Conservation (phyloP, 106 monocot species). For the Alisma plantagoaquatica region DNA sequence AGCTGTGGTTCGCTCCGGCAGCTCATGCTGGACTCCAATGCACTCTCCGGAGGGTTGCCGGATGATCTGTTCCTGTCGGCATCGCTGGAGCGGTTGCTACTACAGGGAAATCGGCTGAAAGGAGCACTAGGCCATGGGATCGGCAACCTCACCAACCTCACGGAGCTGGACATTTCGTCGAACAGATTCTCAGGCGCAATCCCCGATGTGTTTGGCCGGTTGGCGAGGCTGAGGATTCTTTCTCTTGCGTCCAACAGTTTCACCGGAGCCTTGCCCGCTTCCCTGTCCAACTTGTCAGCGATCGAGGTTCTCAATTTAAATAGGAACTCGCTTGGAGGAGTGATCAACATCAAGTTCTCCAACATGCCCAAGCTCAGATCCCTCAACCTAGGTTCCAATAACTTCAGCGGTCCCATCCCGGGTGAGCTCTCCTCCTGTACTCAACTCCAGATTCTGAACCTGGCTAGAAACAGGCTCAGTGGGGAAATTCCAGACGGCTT, state of each 20-base stretch:
- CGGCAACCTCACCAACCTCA: slow-evolving; percentile 58
- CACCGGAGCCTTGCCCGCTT: slow-evolving; percentile 45
- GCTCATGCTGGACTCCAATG: slow-evolving; percentile 44
- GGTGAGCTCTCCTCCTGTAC: slow-evolving; percentile 26
- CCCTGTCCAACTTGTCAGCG: slow-evolving; percentile 31
- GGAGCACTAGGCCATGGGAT: slow-evolving; percentile 27
- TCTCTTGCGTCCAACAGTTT: slow-evolving; percentile 33
- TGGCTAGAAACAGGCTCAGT: slow-evolving; percentile 43
- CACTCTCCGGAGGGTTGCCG: slow-evolving; percentile 40
- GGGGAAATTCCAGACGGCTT: slow-evolving; percentile 72
- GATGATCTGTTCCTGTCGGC: slow-evolving; percentile 56
- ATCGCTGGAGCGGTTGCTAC: slow-evolving; percentile 23
- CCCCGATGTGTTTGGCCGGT: slow-evolving; percentile 45
- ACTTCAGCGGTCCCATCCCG: slow-evolving; percentile 47
- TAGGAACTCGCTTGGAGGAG: slow-evolving; percentile 51
- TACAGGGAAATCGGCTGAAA: slow-evolving; percentile 36
- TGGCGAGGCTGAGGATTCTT: slow-evolving; percentile 34
- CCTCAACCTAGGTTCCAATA: slow-evolving; percentile 70
- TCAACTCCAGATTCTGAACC: slow-evolving; percentile 42
- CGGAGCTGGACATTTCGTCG: slow-evolving; percentile 47
- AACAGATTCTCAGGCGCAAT: slow-evolving; percentile 59
- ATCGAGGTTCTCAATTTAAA: slow-evolving; percentile 43
- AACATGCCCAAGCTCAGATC: slow-evolving; percentile 24
- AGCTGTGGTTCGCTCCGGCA: slow-evolving; percentile 51
- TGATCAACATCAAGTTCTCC: slow-evolving; percentile 40